Percentiles rank a stretch among this genome's conserved stretches.
Evolutionary conservation across 495 filamentous ascomycete genomes (phyloP).

Genomic region (Amphirosellinia nigrospora): DNA sequence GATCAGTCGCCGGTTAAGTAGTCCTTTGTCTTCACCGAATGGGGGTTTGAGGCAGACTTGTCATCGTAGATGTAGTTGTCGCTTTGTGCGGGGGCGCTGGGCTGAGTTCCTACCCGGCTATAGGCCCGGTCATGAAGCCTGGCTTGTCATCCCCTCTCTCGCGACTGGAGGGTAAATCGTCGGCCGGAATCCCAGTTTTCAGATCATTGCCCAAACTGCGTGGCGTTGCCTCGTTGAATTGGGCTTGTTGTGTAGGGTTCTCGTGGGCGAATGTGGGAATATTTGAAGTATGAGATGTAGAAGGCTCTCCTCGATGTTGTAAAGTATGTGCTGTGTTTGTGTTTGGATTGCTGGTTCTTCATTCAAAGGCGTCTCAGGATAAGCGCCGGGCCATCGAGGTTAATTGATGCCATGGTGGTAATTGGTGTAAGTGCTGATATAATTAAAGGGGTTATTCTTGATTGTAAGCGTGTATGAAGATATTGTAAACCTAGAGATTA

Average conservation of each 20-base stretch:
- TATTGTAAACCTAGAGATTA: background rate
- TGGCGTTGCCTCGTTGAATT: background rate
- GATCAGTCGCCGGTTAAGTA: background rate
- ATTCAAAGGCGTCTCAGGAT: conserved; percentile 6
- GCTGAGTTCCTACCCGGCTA: conserved; percentile 16
- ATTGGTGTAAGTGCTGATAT: background rate
- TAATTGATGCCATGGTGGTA: conserved; percentile 8
- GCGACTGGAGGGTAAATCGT: background rate
- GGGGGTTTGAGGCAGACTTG: background rate
- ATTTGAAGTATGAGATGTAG: background rate
- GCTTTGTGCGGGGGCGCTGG: background rate
- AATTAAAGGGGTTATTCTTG: background rate
- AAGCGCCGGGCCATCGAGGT: conserved; percentile 17
- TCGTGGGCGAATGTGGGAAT: background rate
- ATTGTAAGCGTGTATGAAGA: background rate
- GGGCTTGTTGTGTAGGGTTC: background rate
- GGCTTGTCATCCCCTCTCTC: conserved; percentile 19
- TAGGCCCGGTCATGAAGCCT: conserved; percentile 36
- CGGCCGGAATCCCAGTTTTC: background rate
- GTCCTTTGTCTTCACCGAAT: background rate
- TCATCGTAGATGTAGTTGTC: conserved; percentile 1
- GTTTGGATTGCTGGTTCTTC: conserved; percentile 10
- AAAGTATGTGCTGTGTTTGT: background rate
- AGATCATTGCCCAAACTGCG: background rate
- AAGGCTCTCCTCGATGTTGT: background rate